These are phyloP conservation scores for Selenicereus undatus DNA, from an alignment of 148 eudicot genomes.

Conservation along the genomic window DNA sequence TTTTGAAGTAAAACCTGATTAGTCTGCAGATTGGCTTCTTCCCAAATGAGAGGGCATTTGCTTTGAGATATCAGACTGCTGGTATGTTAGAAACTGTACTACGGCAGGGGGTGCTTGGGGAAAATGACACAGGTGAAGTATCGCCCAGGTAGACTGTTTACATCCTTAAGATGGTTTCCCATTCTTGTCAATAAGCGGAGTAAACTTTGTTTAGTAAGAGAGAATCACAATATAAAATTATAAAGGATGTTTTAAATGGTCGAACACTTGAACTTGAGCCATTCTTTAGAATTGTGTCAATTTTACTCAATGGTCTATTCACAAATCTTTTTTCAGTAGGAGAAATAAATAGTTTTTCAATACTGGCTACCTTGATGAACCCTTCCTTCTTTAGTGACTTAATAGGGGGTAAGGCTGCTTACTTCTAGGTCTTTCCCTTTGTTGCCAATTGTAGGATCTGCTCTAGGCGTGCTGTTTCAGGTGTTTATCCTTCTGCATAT, in stretches of 20 bases:
- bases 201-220: neutral
- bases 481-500: neutral
- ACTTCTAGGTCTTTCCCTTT: neutral
- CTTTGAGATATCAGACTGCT: conserved; percentile 90
- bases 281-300: neutral
- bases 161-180: neutral
- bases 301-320: neutral
- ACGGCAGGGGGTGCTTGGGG: conserved; percentile 91
- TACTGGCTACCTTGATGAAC: neutral
- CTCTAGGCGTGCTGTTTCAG: neutral
- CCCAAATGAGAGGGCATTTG: conserved; percentile 77
- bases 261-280: neutral
- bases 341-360: neutral
- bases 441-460: neutral
- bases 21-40: conserved; percentile 92
- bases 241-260: neutral
- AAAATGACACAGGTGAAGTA: conserved; percentile 95
- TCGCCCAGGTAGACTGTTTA: conserved; percentile 59
- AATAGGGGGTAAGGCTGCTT: neutral
- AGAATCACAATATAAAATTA: neutral
- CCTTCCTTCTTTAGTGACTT: neutral
- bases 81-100: conserved; percentile 88
- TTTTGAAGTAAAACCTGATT: conserved; percentile 39
- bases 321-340: neutral
- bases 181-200: neutral